A percentile compares a stretch with the other conserved stretches of the same genome.
phyloP scores from a whole-genome alignment of 2,329 filamentous ascomycete species.

The Alternaria infectoria region DNA sequence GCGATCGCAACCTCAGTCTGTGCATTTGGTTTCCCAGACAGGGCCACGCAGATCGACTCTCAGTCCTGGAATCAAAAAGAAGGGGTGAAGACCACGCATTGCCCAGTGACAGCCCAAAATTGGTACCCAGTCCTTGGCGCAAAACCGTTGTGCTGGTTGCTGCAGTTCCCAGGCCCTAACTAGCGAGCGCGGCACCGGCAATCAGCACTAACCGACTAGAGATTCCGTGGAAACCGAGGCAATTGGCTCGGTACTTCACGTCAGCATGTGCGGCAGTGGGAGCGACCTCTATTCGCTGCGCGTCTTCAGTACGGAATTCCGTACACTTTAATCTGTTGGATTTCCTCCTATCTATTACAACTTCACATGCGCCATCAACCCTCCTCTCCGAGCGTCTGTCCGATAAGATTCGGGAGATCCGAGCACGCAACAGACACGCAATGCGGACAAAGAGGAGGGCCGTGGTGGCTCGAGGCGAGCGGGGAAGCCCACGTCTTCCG shows the following conservation, averaged over 20 bases:
- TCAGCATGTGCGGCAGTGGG: not conserved
- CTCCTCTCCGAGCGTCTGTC: not conserved
- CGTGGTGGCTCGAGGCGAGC: not conserved
- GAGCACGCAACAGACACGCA: not conserved
- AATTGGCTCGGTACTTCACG: not conserved
- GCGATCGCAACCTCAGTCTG: not conserved
- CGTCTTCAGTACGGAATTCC: not conserved
- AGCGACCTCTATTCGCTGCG: not conserved
- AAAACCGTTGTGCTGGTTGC: constrained; percentile 2
- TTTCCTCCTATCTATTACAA: too few relatives aligned
- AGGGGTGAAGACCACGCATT: not conserved
- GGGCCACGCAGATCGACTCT: not conserved
- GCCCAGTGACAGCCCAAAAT: not conserved
- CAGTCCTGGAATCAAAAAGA: not conserved
- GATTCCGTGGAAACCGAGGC: not conserved
- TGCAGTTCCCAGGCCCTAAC: constrained; percentile 1
- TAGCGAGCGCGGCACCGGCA: constrained; percentile 10
- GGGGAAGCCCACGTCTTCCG: not conserved
- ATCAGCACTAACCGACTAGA: not conserved
- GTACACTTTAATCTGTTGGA: not conserved
- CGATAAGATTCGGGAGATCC: not conserved
- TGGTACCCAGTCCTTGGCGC: not conserved
- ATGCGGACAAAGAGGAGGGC: not conserved
- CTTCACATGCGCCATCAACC: not conserved
- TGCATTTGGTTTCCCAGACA: not conserved